phyloP scores from a whole-genome alignment of 345 rosid species.

The Hevea brasiliensis region DNA sequence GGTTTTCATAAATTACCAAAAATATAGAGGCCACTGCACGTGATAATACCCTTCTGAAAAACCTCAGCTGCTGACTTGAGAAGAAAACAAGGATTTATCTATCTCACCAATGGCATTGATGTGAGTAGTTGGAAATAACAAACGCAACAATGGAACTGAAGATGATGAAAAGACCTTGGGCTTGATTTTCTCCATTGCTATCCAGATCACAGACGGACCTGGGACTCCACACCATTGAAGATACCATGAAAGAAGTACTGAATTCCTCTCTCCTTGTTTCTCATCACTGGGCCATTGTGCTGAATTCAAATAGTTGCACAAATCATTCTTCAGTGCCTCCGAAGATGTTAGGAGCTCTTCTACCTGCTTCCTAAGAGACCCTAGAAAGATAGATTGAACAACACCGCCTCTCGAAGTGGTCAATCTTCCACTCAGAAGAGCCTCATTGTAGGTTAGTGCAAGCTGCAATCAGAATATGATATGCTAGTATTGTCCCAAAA shows the following conservation, averaged over 20 bases:
- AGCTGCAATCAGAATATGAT: conserved; percentile 45
- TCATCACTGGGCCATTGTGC: conserved; percentile 63
- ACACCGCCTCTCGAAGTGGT: conserved; percentile 59
- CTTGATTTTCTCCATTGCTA: conserved; percentile 49
- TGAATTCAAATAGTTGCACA: conserved; percentile 47
- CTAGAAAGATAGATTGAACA: conserved; percentile 65
- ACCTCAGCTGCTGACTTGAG: conserved; percentile 18
- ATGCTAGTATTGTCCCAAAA: conserved; percentile 1
- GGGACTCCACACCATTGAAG: conserved; percentile 80
- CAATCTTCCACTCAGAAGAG: conserved; percentile 66
- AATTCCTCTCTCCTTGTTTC: conserved; percentile 34
- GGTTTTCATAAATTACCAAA: background rate
- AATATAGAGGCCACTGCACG: background rate
- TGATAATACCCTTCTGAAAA: background rate
- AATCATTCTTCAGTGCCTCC: conserved; percentile 36
- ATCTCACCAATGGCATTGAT: conserved; percentile 56
- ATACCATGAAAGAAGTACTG: conserved; percentile 69
- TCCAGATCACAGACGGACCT: conserved; percentile 49
- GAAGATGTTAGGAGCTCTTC: conserved; percentile 60
- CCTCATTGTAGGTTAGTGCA: conserved; percentile 75
- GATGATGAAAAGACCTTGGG: conserved; percentile 39
- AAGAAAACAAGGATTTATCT: conserved; percentile 37
- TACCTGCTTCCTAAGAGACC: conserved; percentile 63
- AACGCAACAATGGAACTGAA: conserved; percentile 56
- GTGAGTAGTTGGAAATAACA: conserved; percentile 66